Base-by-base conservation (phyloP, 2,329 filamentous ascomycete species). In the Sporothrix globosa region DNA sequence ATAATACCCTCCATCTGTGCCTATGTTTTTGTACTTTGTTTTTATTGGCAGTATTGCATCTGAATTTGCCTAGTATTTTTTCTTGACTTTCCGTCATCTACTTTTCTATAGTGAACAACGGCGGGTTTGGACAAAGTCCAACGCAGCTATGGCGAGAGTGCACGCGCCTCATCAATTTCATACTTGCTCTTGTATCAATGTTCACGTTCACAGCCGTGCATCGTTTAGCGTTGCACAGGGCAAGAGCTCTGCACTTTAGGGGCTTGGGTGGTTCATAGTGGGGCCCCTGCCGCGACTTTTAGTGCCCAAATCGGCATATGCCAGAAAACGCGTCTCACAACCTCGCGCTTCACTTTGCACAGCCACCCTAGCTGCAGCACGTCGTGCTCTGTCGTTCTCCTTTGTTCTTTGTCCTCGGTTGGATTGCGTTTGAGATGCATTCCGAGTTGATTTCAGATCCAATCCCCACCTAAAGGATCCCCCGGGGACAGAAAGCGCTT, bases 241-340 rank as follows among this genome's bases (percentile, higher is more conserved):
- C 58, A 44, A 10, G 58, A 46, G 58, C 39, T 21, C 11, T 61
- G 39, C 13, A 27, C 21, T 41, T 60, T 14, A 34, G 56, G 30
- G 7, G 9, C 56, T 41, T 58, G 34, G 14, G 17, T 46, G 58
- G n/a, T 17, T 14, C 10, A 11, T 6, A 6, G 58, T 61, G 58
- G 58, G 58, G 56, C 58, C 56, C 7, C 27, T 24, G n/a, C 11
- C 39, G n/a, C 34, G n/a, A 54, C n/a, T 54, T 17, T 13, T 54
- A 54, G 52, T 54, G 52, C 52, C 52, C 2, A 48, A 50, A 50
- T 5, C 46, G 46, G 30, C 21, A 44, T 41, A 13, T 60, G 10
- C 56, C 19, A 60, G 21, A 39, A 61, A 61, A 61, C 58, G 58
- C 58, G 58, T 61, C 58, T 61, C 58, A 44, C 58, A 63, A 27